These are phyloP conservation scores for Saccharomycopsis capsularis DNA, from an alignment of 805 yeast species.

Conservation along the genomic window DNA sequence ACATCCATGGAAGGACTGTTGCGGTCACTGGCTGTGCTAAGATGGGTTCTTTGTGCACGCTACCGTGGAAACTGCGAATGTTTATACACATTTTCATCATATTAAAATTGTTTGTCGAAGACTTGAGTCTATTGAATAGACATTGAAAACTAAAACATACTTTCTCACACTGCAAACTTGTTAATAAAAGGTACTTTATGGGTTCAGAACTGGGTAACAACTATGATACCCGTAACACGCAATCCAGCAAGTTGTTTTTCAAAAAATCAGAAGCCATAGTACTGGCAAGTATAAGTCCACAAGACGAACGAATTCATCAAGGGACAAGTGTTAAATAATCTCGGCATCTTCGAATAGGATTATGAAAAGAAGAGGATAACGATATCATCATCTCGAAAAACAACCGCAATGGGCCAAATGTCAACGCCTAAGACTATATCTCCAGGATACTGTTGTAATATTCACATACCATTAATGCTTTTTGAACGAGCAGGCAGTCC, in stretches of 20 bases:
- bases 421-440: too few species aligned
- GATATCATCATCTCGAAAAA: constrained; percentile 19
- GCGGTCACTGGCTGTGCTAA: constrained; percentile 23
- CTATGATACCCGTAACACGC: too few species aligned
- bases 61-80: constrained; percentile 25
- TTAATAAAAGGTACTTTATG: too few species aligned
- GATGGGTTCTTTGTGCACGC: constrained; percentile 22
- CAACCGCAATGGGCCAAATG: too few species aligned
- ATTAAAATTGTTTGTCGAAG: not conserved
- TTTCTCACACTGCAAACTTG: not conserved
- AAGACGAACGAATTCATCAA: constrained; percentile 4
- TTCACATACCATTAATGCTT: constrained; percentile 5
- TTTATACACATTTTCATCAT: constrained; percentile 21
- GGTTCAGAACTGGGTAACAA: too few species aligned
- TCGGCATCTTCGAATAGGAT: constrained; percentile 23
- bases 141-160: not conserved
- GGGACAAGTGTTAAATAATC: constrained; percentile 17
- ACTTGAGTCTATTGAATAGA: not conserved
- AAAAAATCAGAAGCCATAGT: constrained; percentile 22
- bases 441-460: not conserved
- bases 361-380: constrained; percentile 21
- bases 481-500: not conserved
- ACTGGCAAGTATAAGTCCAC: constrained; percentile 23
- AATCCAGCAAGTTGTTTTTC: not conserved
- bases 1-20: constrained; percentile 22